phyloP scores from a whole-genome alignment of 169 alveolate genomes.

The Plasmodium fragile region DNA sequence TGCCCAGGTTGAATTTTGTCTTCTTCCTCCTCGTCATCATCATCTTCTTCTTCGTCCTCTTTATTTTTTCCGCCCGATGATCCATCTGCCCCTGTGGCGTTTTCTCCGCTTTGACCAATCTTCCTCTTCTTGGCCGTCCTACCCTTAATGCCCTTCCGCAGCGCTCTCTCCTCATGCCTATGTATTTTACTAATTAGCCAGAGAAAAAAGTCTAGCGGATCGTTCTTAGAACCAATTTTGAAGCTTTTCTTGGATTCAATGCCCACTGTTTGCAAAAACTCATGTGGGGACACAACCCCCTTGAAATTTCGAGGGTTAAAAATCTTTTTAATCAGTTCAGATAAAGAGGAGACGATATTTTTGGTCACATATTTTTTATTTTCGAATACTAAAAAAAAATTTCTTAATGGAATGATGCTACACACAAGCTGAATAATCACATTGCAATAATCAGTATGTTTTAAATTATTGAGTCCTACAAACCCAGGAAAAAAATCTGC shows the following conservation, averaged over 20 bases:
- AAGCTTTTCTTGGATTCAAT: conserved; percentile 82
- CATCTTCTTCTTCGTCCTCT: conserved; percentile 7
- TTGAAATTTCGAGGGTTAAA: conserved; percentile 97
- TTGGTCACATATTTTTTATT: conserved; percentile 85
- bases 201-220: conserved; percentile 94
- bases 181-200: conserved; percentile 93
- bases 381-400: conserved; percentile 79
- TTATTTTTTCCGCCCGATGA: neutral
- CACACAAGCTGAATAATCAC: conserved; percentile 93
- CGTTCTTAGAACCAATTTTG: conserved; percentile 93
- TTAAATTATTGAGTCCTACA: conserved; percentile 96
- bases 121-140: neutral
- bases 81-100: neutral
- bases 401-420: conserved; percentile 77
- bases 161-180: conserved; percentile 64
- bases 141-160: neutral
- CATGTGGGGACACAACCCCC: conserved; percentile 98
- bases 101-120: neutral
- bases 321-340: conserved; percentile 95
- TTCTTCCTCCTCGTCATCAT: neutral
- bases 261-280: conserved; percentile 92
- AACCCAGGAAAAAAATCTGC: conserved; percentile 95
- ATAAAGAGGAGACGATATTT: conserved; percentile 90
- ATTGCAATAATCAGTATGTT: conserved; percentile 96
- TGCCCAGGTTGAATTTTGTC: neutral